Evolutionary conservation across 305 asterid genomes (phyloP), one percentile per base, ranked within the genome.

Genomic region (Withania somnifera): DNA sequence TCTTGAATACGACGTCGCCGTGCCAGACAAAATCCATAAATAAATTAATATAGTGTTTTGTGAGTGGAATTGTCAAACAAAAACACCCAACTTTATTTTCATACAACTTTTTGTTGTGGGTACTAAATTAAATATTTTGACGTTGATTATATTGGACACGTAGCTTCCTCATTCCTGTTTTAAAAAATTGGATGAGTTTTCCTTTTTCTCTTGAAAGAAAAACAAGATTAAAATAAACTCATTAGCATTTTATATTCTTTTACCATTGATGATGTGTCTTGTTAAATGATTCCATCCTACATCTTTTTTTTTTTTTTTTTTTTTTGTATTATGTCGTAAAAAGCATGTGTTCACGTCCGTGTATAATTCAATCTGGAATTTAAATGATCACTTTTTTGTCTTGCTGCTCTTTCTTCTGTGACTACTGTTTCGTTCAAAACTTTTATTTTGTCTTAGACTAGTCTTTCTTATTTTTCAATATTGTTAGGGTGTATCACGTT

Each of bases 1-100:
- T 10, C 15, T 45, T 45, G 83, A 80, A 80, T 45, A 80, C 64
- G 83, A 80, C 15, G 52, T 30, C 34, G 77, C 77, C 78, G 78
- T 30, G 83, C 78, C 11, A 9, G 51, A 80, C 83, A 64, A 80
- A 63, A 36, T 11, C 36, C 26, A 11, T 68, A 68, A 20, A 68
- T 20, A 68, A 38, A 60, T 30, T 40, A 32, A n/a, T 67, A 19
- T 3, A 13, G 3, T 22, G 10, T 63, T 71, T 68, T 71, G 7
- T 24, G 20, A 22, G 78, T 71, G 58, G 58, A 71, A 24, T 45
- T 45, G 58, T 73, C 79, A 73, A 73, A 73, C 40, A 73, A 73
- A 73, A 4, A 14, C 79, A 73, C 79, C 79, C 38, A 24, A 14
- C 58, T 14, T 24, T 73, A 24, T 32, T 36, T 24, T 14, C 40